These are phyloP conservation scores for Intubia oerlemansii DNA, from an alignment of 2,329 filamentous ascomycete species.

Conservation along the genomic window DNA sequence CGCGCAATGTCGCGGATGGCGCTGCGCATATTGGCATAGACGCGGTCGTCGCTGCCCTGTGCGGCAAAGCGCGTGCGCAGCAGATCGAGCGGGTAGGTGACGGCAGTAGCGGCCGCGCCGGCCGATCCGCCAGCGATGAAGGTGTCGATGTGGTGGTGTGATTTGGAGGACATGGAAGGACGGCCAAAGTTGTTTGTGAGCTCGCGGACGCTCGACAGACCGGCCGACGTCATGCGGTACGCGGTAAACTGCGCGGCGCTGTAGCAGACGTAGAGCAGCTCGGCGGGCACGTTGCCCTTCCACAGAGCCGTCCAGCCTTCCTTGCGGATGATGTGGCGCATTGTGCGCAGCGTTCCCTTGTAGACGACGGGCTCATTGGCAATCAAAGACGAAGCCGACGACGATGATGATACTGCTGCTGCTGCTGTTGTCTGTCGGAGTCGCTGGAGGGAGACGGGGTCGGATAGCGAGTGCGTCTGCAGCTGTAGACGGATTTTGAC, in stretches of 20 bases:
- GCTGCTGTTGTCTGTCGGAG: too few relatives aligned
- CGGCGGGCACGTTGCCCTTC: constrained; percentile 95
- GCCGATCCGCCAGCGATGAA: constrained; percentile 71
- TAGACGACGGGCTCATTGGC: too few relatives aligned
- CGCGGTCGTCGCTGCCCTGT: constrained; percentile 49
- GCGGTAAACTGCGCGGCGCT: constrained; percentile 74
- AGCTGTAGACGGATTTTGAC: constrained; percentile 96
- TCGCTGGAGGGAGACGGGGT: too few relatives aligned
- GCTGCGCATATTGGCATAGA: constrained; percentile 52
- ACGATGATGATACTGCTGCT: too few relatives aligned
- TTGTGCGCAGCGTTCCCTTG: constrained; percentile 56
- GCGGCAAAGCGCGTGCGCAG: constrained; percentile 92
- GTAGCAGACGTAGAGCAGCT: constrained; percentile 85
- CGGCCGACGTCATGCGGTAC: constrained; percentile 55
- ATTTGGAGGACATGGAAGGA: too few relatives aligned
- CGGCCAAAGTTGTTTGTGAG: too few relatives aligned
- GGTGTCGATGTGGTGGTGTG: constrained; percentile 32
- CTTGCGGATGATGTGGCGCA: constrained; percentile 53
- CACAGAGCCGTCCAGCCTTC: constrained; percentile 78
- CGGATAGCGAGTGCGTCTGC: constrained; percentile 65
- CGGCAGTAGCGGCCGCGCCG: constrained; percentile 60
- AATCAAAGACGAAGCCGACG: too few relatives aligned
- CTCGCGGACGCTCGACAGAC: constrained; percentile 35
- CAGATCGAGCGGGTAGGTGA: constrained; percentile 84
- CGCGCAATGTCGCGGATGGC: constrained; percentile 52